A percentile compares a stretch with the other conserved stretches of the same genome.
These are phyloP conservation scores for Myochromella boudieri DNA, from an alignment of 768 basidiomycete species.

Conservation along the genomic window DNA sequence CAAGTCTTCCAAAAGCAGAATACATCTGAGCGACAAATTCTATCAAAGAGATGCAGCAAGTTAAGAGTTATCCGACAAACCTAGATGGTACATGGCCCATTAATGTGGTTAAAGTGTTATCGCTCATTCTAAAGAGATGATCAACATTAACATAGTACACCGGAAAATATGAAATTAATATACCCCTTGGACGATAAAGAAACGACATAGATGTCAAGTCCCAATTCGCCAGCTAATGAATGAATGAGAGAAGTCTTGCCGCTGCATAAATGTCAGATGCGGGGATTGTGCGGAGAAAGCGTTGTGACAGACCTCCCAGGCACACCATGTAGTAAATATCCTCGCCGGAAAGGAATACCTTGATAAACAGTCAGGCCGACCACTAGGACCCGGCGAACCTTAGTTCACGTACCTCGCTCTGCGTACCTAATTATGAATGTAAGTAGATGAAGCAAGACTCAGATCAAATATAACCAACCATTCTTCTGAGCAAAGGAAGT, in stretches of 20 bases:
- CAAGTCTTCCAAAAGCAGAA: conserved; percentile 91
- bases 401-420: conserved; percentile 66
- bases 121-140: conserved; percentile 68
- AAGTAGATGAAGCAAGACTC: conserved; percentile 15
- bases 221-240: conserved; percentile 80
- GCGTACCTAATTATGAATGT: conserved; percentile 65
- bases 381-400: conserved; percentile 9
- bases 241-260: conserved; percentile 88
- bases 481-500: conserved; percentile 81
- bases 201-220: conserved; percentile 89
- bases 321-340: conserved; percentile 83
- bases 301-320: conserved; percentile 64
- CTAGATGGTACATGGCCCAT: conserved; percentile 88
- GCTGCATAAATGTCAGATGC: conserved; percentile 36
- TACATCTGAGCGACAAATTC: conserved; percentile 57
- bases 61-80: conserved; percentile 32
- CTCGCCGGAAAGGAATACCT: conserved; percentile 89
- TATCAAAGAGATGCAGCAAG: conserved; percentile 12
- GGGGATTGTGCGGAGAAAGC: conserved; percentile 3
- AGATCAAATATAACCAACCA: conserved; percentile 52
- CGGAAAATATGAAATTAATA: conserved; percentile 15
- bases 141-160: conserved; percentile 19
- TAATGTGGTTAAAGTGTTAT: conserved; percentile 81
- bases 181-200: conserved; percentile 87
- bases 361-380: conserved; percentile 11